A percentile compares a stretch with the other conserved stretches of the same genome.
Evolutionary conservation across 495 filamentous ascomycete species (phyloP).

Genomic region (Cladorrhinum samala): DNA sequence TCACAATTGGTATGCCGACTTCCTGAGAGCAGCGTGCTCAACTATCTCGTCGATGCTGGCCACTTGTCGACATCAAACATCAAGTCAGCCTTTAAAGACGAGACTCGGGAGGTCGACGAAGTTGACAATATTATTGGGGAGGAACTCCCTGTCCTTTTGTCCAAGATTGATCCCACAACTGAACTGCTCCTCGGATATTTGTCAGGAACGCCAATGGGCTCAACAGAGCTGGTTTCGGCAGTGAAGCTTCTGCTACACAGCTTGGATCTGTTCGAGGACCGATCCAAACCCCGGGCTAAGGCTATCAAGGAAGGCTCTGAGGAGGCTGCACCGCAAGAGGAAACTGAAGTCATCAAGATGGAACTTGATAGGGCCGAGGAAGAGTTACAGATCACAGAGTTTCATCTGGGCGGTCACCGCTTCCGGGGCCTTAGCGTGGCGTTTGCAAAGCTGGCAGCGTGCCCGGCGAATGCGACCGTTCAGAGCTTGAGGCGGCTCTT

Average conservation of each 20-base stretch:
- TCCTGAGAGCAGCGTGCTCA: slow-evolving; percentile 47
- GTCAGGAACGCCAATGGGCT: slow-evolving; percentile 40
- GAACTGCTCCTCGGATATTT: slow-evolving; percentile 53
- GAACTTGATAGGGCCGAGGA: slow-evolving; percentile 44
- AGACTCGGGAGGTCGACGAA: slow-evolving; percentile 34
- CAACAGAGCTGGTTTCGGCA: slow-evolving; percentile 41
- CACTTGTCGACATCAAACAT: slow-evolving; percentile 57
- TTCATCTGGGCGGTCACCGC: slow-evolving; percentile 39
- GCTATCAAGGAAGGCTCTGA: slow-evolving; percentile 19
- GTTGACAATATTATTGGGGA: slow-evolving; percentile 42
- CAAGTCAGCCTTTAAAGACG: slow-evolving; percentile 51
- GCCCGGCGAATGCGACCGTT: slow-evolving; percentile 51
- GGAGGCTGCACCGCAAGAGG: slow-evolving; percentile 16
- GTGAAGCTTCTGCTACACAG: slow-evolving; percentile 46
- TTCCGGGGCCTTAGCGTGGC: slow-evolving; percentile 42
- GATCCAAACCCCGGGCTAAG: slow-evolving; percentile 26
- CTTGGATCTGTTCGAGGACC: slow-evolving; percentile 40
- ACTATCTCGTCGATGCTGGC: slow-evolving; percentile 58
- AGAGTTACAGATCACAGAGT: slow-evolving; percentile 45
- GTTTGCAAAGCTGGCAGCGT: slow-evolving; percentile 60
- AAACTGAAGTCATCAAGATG: slow-evolving; percentile 37
- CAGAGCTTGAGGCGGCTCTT: slow-evolving; percentile 59
- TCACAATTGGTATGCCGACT: slow-evolving; percentile 43
- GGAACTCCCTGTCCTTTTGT: slow-evolving; percentile 53
- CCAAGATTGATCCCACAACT: slow-evolving; percentile 55